Evolutionary conservation across 2,329 filamentous ascomycete genomes (phyloP).

Genomic region (Penicillium sp.): DNA sequence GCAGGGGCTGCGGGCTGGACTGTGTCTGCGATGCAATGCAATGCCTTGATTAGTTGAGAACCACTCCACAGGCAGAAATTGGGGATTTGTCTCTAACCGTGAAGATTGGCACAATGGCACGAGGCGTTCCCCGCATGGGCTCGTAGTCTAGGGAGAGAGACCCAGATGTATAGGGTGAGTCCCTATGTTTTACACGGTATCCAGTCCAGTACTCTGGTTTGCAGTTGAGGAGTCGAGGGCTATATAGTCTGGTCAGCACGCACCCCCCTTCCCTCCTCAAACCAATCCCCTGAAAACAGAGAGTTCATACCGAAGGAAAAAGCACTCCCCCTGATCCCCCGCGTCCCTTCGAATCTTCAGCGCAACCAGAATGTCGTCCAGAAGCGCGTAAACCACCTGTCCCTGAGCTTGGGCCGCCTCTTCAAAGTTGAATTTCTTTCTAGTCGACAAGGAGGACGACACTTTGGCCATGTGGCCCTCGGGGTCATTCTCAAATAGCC

Average conservation of each 20-base stretch:
- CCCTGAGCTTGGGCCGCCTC: conserved; percentile 23
- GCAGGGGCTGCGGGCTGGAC: conserved; percentile 19
- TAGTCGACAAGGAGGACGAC: background rate
- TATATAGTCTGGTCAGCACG: conserved; percentile 10
- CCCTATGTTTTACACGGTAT: conserved; percentile 28
- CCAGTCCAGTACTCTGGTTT: conserved; percentile 34
- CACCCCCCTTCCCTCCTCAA: background rate
- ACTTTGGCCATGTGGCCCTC: background rate
- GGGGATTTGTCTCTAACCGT: conserved; percentile 19
- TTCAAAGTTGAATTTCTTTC: conserved; percentile 12
- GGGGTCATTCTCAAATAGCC: conserved; percentile 27
- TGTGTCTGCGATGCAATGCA: conserved; percentile 20
- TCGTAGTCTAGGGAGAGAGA: conserved; percentile 26
- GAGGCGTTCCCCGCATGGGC: conserved; percentile 9
- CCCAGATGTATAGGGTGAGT: conserved; percentile 27
- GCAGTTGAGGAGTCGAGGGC: conserved; percentile 23
- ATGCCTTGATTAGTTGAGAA: background rate
- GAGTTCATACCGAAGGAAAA: conserved; percentile 24
- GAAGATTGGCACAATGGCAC: conserved; percentile 27
- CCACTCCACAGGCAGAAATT: no score
- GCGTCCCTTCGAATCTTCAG: conserved; percentile 23
- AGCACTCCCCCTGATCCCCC: conserved; percentile 11
- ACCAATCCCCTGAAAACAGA: background rate
- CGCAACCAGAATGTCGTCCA: conserved; percentile 29
- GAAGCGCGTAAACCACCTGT: conserved; percentile 30